phyloP scores from a whole-genome alignment of 108 stramenopile genomes.

The Cafeteria roenbergensis region DNA sequence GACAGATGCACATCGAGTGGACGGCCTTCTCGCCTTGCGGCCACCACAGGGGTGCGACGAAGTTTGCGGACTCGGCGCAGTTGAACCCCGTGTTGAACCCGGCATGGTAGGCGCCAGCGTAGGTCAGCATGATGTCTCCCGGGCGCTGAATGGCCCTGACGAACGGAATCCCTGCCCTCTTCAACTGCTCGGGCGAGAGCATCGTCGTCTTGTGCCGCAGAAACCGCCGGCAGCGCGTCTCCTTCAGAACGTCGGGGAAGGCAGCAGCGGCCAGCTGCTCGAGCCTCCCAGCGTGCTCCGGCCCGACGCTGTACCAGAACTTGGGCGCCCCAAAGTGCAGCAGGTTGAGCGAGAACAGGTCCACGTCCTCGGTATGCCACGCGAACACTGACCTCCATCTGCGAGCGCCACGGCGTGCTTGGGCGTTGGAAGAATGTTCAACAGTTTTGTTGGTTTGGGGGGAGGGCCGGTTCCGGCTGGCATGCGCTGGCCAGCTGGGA shows the following conservation, averaged over 20 bases:
- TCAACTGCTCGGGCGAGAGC: constrained; percentile 63
- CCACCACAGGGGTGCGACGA: constrained; percentile 86
- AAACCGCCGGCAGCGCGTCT: constrained; percentile 60
- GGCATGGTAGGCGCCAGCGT: constrained; percentile 84
- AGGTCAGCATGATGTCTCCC: constrained; percentile 89
- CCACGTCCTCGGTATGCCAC: constrained; percentile 92
- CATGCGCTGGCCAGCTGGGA: no score
- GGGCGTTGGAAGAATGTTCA: no score
- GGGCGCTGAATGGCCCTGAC: constrained; percentile 74
- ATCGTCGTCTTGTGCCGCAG: constrained; percentile 85
- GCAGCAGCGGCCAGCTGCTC: constrained; percentile 54
- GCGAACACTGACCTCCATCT: constrained; percentile 52
- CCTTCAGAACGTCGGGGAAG: constrained; percentile 46
- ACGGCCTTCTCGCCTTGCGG: no score
- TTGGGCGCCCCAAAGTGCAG: constrained; percentile 91
- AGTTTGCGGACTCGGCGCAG: constrained; percentile 86
- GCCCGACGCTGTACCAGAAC: constrained; percentile 84
- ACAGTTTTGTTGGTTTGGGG: no score
- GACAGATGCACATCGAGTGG: no score
- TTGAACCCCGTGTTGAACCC: constrained; percentile 97
- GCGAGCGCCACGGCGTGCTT: no score
- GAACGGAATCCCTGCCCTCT: constrained; percentile 74
- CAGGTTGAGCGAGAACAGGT: constrained; percentile 89
- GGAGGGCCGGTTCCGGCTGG: no score
- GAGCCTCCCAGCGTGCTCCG: constrained; percentile 60